Percentiles rank a stretch among this genome's conserved stretches.
These are phyloP conservation scores for Citrus australasica DNA, from an alignment of 345 rosid genomes.

Conservation along the genomic window DNA sequence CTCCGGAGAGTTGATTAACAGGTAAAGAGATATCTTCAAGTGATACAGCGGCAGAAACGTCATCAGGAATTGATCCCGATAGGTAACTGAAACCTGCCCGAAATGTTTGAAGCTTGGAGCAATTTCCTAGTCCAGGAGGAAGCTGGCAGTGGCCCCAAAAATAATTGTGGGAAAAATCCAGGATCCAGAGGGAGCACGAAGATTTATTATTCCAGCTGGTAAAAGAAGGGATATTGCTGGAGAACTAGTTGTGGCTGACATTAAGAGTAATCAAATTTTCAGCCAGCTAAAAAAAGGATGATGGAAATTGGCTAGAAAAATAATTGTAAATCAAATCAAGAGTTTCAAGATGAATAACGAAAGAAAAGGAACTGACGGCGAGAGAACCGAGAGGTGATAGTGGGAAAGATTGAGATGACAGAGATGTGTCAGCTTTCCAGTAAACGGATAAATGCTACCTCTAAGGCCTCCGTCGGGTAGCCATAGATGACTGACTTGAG, in stretches of 20 bases:
- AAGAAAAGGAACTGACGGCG: neutral
- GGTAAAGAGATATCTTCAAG: constrained; percentile 1
- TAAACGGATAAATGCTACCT: neutral
- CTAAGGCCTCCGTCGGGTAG: constrained; percentile 10
- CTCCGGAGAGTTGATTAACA: constrained; percentile 1
- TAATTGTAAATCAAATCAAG: neutral
- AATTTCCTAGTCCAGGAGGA: neutral
- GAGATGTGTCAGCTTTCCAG: too few relatives aligned
- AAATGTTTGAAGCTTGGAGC: neutral
- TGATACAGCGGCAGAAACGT: neutral
- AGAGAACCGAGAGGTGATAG: neutral
- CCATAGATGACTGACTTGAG: neutral
- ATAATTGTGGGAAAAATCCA: constrained; percentile 5
- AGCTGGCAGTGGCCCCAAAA: neutral
- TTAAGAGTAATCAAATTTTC: neutral
- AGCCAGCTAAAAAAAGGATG: neutral
- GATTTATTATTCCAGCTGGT: neutral
- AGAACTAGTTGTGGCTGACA: neutral
- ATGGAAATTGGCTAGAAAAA: neutral
- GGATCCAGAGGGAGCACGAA: neutral
- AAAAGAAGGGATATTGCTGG: neutral
- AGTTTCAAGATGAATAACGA: neutral
- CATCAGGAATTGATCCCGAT: constrained; percentile 7
- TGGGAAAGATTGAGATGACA: too few relatives aligned
- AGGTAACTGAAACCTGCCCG: constrained; percentile 10